Conservation (phyloP, 2,329 filamentous ascomycete genomes). For the Botrytis tulipae region DNA sequence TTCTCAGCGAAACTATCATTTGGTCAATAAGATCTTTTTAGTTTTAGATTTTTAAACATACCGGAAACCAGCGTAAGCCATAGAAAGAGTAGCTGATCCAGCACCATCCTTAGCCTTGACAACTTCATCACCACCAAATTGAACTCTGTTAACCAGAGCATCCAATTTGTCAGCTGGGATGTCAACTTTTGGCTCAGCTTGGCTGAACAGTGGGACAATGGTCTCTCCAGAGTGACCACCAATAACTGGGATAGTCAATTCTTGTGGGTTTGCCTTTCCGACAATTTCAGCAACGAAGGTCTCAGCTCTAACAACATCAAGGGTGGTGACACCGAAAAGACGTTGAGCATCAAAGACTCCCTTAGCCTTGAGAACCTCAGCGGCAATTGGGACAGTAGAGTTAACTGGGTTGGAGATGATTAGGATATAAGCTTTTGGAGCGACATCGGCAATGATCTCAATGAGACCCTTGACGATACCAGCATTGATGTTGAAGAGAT, state of each 20-base stretch:
- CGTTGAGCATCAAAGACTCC: slow-evolving; percentile 99
- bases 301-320: slow-evolving; percentile 95
- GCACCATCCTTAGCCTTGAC: slow-evolving; percentile 98
- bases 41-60: slow-evolving; percentile 42
- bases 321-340: slow-evolving; percentile 98
- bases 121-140: slow-evolving; percentile 99
- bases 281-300: slow-evolving; percentile 84
- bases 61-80: slow-evolving; percentile 98
- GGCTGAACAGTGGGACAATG: slow-evolving; percentile 96
- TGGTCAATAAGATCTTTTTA: slow-evolving; percentile 21
- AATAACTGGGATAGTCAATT: slow-evolving; percentile 81
- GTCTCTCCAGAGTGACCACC: slow-evolving; percentile 98
- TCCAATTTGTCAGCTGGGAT: slow-evolving; percentile 55
- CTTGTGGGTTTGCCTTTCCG: slow-evolving; percentile 23
- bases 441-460: slow-evolving; percentile 85
- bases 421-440: slow-evolving; percentile 90
- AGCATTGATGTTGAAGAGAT: slow-evolving; percentile 99
- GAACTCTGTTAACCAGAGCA: slow-evolving; percentile 82
- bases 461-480: slow-evolving; percentile 98
- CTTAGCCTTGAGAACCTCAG: slow-evolving; percentile 92
- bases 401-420: slow-evolving; percentile 99
- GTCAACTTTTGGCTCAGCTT: slow-evolving; percentile 73
- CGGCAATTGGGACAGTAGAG: slow-evolving; percentile 96
- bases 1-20: slow-evolving; percentile 80
- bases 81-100: slow-evolving; percentile 94